Evolutionary conservation across 345 rosid species (phyloP).

Genomic region (Eucalyptus globulus): DNA sequence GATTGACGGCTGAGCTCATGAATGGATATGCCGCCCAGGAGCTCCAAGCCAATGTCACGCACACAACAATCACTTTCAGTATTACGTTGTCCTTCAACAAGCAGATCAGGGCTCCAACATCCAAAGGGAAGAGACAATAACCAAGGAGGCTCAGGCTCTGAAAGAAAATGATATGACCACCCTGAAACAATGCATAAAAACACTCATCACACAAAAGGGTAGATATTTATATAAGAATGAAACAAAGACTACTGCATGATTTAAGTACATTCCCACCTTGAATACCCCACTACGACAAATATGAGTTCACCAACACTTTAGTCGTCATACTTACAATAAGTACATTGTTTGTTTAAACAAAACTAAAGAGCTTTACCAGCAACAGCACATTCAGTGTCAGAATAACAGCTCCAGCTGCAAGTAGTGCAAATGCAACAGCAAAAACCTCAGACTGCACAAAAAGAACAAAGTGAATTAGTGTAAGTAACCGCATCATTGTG

Average conservation of each 20-base stretch:
- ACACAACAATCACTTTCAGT: constrained; percentile 55
- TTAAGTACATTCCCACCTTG: background rate
- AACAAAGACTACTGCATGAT: background rate
- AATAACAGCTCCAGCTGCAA: constrained; percentile 92
- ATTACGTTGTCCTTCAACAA: constrained; percentile 72
- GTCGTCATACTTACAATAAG: background rate
- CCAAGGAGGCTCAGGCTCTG: constrained; percentile 81
- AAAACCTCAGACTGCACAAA: constrained; percentile 77
- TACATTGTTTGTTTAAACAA: background rate
- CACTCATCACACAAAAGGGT: background rate
- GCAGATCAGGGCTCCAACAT: constrained; percentile 72
- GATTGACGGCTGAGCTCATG: constrained; percentile 90
- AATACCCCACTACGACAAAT: background rate
- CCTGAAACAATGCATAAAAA: constrained; percentile 23
- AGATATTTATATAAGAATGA: background rate
- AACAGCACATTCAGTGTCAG: constrained; percentile 88
- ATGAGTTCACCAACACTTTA: background rate
- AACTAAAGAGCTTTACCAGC: constrained; percentile 35
- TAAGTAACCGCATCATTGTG: background rate
- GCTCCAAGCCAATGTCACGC: constrained; percentile 79
- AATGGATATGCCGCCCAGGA: constrained; percentile 96
- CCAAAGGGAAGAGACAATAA: constrained; percentile 81
- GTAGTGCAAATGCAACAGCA: constrained; percentile 95
- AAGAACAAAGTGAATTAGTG: background rate
- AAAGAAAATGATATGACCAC: constrained; percentile 87